Base-by-base conservation (phyloP, 768 basidiomycete species). In the Hortiboletus campestris region DNA sequence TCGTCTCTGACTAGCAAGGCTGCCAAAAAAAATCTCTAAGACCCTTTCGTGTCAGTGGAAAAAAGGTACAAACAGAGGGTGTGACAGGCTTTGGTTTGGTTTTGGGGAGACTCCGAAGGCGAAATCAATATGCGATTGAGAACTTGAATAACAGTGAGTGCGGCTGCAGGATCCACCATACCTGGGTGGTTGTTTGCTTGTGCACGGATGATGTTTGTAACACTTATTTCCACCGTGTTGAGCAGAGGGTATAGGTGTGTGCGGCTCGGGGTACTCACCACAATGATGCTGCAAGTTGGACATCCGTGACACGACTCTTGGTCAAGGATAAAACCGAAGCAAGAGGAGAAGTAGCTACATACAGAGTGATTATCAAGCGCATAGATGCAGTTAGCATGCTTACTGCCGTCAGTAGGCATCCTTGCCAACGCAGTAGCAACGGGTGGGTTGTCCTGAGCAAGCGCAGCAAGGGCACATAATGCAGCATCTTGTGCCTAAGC, bases 1-100 rank as follows among this genome's bases (percentile, higher is more conserved):
- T 93, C 83, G 60, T 95, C 94, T 17, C 78, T 74, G 3, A 91
- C 84, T 1, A 96, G 79, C 65, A 84, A 67, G 68, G 86, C 88
- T 84, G 28, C 10, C 50, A 20, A 44, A 19, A n/a, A 34, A 43
- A 0, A 5, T 10, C 2, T 32, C 35, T 45, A 40, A 57, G 28
- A 17, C 7, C 4, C 17, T 32, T 32, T 48, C 19, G 40, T 43
- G n/a, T 29, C 10, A n/a, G 47, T 41, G 38, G 10, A 31, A 42
- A 32, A 39, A 34, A 8, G 12, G 19, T 16, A 78, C 85, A 14
- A 55, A 93, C 90, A 84, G 0, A 96, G 71, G 16, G 87, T 80
- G 64, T 88, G 89, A 66, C 91, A 92, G 0, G 89, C 86, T 66
- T 81, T 86, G 1, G 83, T 84, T 34, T 81, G 77, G 17, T 70